Conservation (phyloP, 306 rosid species). For the Chamaecrista fasciculata region DNA sequence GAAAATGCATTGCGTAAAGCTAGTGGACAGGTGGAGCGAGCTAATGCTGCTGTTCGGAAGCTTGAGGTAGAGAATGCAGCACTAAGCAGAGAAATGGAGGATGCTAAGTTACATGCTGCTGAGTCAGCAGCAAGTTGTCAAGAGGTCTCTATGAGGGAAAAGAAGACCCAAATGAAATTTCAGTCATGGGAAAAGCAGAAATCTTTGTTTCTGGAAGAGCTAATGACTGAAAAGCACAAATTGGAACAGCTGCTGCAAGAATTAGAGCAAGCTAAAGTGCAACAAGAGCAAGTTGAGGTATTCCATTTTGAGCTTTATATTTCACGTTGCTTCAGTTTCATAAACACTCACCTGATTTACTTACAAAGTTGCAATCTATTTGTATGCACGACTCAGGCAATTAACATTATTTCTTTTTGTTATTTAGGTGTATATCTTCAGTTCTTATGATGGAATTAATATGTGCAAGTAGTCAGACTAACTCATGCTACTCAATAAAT, state of each 20-base stretch:
- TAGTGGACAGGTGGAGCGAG: slow-evolving; percentile 78
- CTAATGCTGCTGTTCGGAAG: slow-evolving; percentile 70
- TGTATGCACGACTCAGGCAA: slow-evolving; percentile 5
- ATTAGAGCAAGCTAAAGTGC: slow-evolving; percentile 59
- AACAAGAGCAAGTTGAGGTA: slow-evolving; percentile 75
- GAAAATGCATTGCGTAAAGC: slow-evolving; percentile 83
- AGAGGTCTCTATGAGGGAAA: slow-evolving; percentile 80
- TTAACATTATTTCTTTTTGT: background rate
- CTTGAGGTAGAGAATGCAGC: slow-evolving; percentile 77
- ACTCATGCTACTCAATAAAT: background rate
- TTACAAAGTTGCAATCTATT: slow-evolving; percentile 7
- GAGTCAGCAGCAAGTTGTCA: slow-evolving; percentile 82
- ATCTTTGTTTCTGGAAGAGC: slow-evolving; percentile 63
- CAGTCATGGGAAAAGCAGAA: slow-evolving; percentile 87
- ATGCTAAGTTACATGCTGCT: slow-evolving; percentile 59
- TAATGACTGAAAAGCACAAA: slow-evolving; percentile 56
- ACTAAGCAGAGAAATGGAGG: slow-evolving; percentile 83
- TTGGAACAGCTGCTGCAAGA: slow-evolving; percentile 52
- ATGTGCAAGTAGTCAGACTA: background rate
- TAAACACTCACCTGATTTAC: slow-evolving; percentile 2
- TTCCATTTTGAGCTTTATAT: slow-evolving; percentile 24
- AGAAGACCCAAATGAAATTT: slow-evolving; percentile 54
- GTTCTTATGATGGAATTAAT: background rate
- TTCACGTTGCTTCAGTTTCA: slow-evolving; percentile 3
- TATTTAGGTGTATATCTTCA: background rate